A percentile compares a stretch with the other conserved stretches of the same genome.
Evolutionary conservation across 345 rosid species (phyloP).

Genomic region (Brassica cretica): DNA sequence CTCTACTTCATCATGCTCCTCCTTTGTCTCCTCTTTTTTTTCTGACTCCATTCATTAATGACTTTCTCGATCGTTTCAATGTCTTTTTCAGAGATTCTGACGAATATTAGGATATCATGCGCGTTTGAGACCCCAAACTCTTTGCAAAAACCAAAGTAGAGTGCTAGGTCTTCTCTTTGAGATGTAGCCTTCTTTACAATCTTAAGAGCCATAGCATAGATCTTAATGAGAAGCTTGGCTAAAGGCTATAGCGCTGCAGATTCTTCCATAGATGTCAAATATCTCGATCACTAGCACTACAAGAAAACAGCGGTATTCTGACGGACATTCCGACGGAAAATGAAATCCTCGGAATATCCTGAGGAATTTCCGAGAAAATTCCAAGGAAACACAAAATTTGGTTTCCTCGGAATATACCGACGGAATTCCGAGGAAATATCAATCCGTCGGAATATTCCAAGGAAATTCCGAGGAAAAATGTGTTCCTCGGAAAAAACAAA

Average conservation of each 20-base stretch:
- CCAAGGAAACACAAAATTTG: too few species aligned
- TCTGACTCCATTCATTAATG: constrained; percentile 37
- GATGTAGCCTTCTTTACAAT: constrained; percentile 54
- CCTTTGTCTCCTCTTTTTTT: constrained; percentile 25
- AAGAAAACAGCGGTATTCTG: too few species aligned
- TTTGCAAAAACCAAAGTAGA: constrained; percentile 57
- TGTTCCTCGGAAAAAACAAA: too few species aligned
- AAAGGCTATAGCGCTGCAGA: constrained; percentile 44
- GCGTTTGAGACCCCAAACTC: constrained; percentile 59
- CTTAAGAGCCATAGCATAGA: constrained; percentile 48
- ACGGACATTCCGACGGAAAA: too few species aligned
- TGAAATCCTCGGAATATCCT: too few species aligned
- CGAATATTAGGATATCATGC: constrained; percentile 49
- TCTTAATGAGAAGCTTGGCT: constrained; percentile 45
- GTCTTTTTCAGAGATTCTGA: constrained; percentile 51
- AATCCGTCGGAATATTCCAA: too few species aligned
- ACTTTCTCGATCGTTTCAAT: constrained; percentile 50
- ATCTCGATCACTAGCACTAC: constrained; percentile 62
- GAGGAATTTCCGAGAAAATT: too few species aligned
- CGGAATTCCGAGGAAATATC: too few species aligned
- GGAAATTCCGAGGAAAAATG: too few species aligned
- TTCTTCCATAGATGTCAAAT: constrained; percentile 58
- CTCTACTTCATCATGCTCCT: constrained; percentile 23
- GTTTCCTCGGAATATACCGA: too few species aligned
- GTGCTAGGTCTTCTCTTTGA: constrained; percentile 57